A percentile compares a stretch with the other conserved stretches of the same genome.
These are phyloP conservation scores for Paramyrothecium roridum DNA, from an alignment of 2,329 filamentous ascomycete genomes.

Conservation along the genomic window DNA sequence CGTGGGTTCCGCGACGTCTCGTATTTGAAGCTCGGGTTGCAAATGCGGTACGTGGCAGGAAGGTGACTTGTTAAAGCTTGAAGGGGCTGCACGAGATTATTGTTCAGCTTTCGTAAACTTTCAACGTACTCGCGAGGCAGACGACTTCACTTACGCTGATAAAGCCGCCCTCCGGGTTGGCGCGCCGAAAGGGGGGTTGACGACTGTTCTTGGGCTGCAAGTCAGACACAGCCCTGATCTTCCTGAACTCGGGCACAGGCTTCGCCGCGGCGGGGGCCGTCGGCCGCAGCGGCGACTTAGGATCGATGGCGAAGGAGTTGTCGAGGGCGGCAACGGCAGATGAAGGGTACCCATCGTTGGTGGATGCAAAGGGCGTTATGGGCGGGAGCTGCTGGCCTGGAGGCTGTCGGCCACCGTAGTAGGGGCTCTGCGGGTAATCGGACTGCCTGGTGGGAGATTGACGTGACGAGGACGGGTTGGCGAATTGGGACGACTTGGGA, in stretches of 20 bases:
- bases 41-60: constrained; percentile 94
- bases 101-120: constrained; percentile 8
- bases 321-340: constrained; percentile 71
- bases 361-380: constrained; percentile 65
- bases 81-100: constrained; percentile 61
- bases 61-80: constrained; percentile 93
- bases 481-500: constrained; percentile 58
- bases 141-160: constrained; percentile 70
- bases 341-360: constrained; percentile 70
- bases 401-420: constrained; percentile 48
- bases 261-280: constrained; percentile 47
- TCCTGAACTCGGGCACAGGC: constrained; percentile 84
- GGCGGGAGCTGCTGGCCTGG: constrained; percentile 66
- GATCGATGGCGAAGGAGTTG: constrained; percentile 55
- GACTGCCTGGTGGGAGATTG: constrained; percentile 76
- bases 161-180: constrained; percentile 95
- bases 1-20: constrained; percentile 96
- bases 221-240: constrained; percentile 69
- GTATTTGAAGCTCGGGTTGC: constrained; percentile 97
- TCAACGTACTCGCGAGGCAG: neutral
- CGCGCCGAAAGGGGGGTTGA: constrained; percentile 87
- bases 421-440: constrained; percentile 59
- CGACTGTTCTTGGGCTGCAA: constrained; percentile 78
- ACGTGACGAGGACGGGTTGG: constrained; percentile 52
- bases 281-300: constrained; percentile 56